Percentiles rank a stretch among this genome's conserved stretches.
Evolutionary conservation across 2,329 filamentous ascomycete species (phyloP).

Genomic region (Davidsoniella eucalypti): DNA sequence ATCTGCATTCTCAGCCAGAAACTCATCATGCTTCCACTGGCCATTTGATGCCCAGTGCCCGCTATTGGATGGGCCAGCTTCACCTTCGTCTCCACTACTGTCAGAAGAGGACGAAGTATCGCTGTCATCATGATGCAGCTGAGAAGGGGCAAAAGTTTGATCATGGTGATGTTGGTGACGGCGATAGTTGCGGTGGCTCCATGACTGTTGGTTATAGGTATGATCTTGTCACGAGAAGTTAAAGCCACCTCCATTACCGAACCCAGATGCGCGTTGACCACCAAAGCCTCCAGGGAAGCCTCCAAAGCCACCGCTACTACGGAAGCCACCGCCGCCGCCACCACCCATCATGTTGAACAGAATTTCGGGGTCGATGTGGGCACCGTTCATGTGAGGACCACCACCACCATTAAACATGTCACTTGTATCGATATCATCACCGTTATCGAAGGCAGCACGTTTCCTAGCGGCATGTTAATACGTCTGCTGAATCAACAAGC

Average conservation of each 20-base stretch:
- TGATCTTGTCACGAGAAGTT: conserved; percentile 28
- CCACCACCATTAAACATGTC: conserved; percentile 65
- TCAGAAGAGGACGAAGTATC: neutral
- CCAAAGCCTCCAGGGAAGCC: conserved; percentile 30
- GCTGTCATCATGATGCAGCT: too few species aligned
- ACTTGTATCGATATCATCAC: conserved; percentile 73
- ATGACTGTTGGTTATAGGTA: neutral
- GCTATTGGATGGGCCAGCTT: neutral
- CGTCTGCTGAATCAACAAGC: conserved; percentile 15
- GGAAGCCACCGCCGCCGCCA: conserved; percentile 35
- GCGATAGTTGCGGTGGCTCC: neutral
- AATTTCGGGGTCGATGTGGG: conserved; percentile 59
- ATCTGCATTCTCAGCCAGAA: neutral
- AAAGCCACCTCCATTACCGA: conserved; percentile 37
- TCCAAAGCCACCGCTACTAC: conserved; percentile 30
- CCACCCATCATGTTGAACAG: conserved; percentile 73
- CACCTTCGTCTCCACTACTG: neutral
- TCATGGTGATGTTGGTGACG: neutral
- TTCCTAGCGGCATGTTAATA: conserved; percentile 38
- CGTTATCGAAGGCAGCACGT: conserved; percentile 77
- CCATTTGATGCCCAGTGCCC: neutral
- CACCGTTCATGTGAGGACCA: conserved; percentile 44
- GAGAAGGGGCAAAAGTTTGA: neutral
- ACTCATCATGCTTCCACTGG: neutral
- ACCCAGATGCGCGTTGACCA: conserved; percentile 31